Conservation (phyloP, 345 rosid genomes). For the Carallia brachiata region DNA sequence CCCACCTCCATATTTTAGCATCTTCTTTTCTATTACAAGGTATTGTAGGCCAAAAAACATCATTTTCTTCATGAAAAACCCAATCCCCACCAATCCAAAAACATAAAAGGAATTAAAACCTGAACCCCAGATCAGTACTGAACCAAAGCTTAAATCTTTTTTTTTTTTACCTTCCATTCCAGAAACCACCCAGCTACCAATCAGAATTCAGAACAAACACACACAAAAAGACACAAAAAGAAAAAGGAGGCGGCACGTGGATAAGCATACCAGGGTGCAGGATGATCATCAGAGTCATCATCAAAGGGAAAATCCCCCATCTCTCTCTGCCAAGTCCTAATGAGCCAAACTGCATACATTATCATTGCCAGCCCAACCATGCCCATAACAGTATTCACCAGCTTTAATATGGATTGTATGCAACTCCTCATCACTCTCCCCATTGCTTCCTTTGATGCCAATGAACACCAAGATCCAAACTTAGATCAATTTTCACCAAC, state of each 20-base stretch:
- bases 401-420: conserved; percentile 67
- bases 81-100: background rate
- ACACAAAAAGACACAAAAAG: background rate
- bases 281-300: conserved; percentile 35
- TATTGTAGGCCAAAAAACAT: background rate
- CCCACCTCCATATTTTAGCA: too few relatives aligned
- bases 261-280: conserved; percentile 61
- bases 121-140: background rate
- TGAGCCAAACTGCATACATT: conserved; percentile 66
- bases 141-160: background rate
- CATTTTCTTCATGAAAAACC: too few relatives aligned
- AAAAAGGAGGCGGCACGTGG: background rate
- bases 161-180: background rate
- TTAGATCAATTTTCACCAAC: background rate
- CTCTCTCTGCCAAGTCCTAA: conserved; percentile 70
- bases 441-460: conserved; percentile 21
- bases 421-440: conserved; percentile 57
- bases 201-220: too few relatives aligned
- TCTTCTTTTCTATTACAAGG: too few relatives aligned
- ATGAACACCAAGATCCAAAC: conserved; percentile 4
- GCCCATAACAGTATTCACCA: conserved; percentile 71
- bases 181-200: conserved; percentile 6
- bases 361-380: conserved; percentile 83
- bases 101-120: background rate
- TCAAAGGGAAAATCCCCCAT: conserved; percentile 49